Base-by-base conservation (phyloP, 164 flowering plant species). In the Sedum album region DNA sequence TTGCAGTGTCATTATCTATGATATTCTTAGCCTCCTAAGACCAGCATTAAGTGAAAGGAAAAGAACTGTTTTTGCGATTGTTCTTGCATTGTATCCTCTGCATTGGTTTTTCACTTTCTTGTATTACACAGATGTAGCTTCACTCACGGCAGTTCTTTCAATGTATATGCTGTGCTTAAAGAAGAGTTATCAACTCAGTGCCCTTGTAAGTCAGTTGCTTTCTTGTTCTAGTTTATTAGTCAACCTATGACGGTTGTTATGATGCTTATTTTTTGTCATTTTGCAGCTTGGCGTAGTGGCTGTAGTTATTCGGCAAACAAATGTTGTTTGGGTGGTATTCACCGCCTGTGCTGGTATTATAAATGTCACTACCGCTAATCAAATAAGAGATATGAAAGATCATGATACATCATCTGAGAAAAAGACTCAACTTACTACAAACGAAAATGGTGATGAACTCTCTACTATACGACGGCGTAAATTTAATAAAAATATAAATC, bases 71-170 rank as follows among this genome's bases (percentile, higher is more conserved):
- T 75, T n/a, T 75, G 75, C 97, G 15, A 78, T 85, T 69, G 77
- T 90, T 68, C 73, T 90, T 67, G 73, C 93, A 2, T 66, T 88
- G 73, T 91, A 88, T 67, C 97, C 99, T 8, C 85, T 88, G 68
- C 96, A 94, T 63, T 94, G 97, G 97, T 91, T 94, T 80, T 94
- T 94, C 84, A 77, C 89, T 36, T 91, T 84, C 75, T 85, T 94
- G 35, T 94, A 91, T 75, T 94, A 94, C 68, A 94, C 97, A 28
- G 97, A 94, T 82, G 90, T 91, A 57, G 92, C 96, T 69, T 91
- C 99, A 31, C 78, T 90, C 8, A 79, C 90, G 36, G 79, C 82
- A 10, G 91, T 91, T 46, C 96, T 94, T 62, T 86, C 92, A 2
- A 86, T 88, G 91, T 88, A 91, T 79, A 80, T 94, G 62, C 77